Evolutionary conservation across 345 rosid species (phyloP).

Genomic region (Fremontodendron californicum): DNA sequence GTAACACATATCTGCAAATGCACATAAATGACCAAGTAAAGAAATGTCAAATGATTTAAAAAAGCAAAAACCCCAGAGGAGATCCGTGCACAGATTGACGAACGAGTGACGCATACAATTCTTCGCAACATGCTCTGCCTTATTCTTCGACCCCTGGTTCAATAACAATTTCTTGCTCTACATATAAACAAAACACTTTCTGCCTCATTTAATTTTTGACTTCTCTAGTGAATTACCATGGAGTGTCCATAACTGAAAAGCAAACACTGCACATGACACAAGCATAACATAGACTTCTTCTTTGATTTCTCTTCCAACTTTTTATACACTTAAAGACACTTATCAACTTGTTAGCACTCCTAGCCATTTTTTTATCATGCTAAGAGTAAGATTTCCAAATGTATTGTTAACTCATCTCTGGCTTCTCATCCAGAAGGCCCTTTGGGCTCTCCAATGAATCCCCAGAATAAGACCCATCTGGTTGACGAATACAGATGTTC

Average conservation of each 20-base stretch:
- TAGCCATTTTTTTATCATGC: constrained; percentile 23
- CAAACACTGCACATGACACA: constrained; percentile 40
- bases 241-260: constrained; percentile 46
- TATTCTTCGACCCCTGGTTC: constrained; percentile 31
- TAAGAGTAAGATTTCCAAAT: constrained; percentile 23
- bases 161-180: constrained; percentile 29
- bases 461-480: constrained; percentile 73
- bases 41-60: neutral
- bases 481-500: constrained; percentile 60
- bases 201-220: constrained; percentile 23
- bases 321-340: constrained; percentile 50
- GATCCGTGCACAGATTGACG: constrained; percentile 16
- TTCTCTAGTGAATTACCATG: constrained; percentile 17
- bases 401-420: constrained; percentile 31
- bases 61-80: constrained; percentile 17
- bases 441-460: constrained; percentile 52
- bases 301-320: constrained; percentile 36
- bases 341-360: constrained; percentile 44
- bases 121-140: constrained; percentile 37
- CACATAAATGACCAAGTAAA: neutral
- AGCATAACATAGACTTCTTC: constrained; percentile 25
- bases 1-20: constrained; percentile 21
- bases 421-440: constrained; percentile 40
- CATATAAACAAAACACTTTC: constrained; percentile 39
- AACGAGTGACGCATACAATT: constrained; percentile 8